Conservation (phyloP, 2,329 filamentous ascomycete genomes). For the Hymenoscyphus occultus region DNA sequence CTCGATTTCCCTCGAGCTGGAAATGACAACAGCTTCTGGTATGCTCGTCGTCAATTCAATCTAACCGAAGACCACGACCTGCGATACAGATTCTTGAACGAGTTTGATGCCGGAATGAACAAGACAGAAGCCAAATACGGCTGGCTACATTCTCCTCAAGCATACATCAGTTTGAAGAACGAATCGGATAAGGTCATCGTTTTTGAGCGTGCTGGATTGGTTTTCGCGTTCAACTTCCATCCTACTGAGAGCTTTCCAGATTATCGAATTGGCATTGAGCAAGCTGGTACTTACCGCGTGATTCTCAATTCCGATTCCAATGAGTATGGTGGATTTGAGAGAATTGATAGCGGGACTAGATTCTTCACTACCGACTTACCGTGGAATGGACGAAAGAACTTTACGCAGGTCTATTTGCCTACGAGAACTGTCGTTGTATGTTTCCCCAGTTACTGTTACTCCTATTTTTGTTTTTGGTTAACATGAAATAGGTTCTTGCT, state of each 20-base stretch:
- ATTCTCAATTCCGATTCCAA: conserved; percentile 78
- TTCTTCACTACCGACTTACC: conserved; percentile 90
- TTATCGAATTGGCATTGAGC: conserved; percentile 86
- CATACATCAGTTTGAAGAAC: conserved; percentile 91
- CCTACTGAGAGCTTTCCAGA: conserved; percentile 80
- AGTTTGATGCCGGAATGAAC: conserved; percentile 94
- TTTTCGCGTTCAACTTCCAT: conserved; percentile 98
- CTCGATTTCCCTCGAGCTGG: conserved; percentile 95
- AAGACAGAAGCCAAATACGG: conserved; percentile 81
- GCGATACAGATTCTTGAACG: conserved; percentile 87
- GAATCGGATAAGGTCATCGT: conserved; percentile 92
- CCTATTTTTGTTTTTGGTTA: conserved; percentile 10
- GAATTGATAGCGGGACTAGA: conserved; percentile 74
- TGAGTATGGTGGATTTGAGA: conserved; percentile 74
- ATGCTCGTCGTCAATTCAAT: conserved; percentile 90
- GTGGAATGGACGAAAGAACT: conserved; percentile 90
- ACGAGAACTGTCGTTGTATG: conserved; percentile 77
- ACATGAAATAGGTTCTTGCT: conserved; percentile 35
- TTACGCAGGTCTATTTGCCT: conserved; percentile 87
- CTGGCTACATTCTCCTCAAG: conserved; percentile 83
- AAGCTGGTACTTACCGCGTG: conserved; percentile 79
- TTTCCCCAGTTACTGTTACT: conserved; percentile 17
- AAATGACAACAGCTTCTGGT: conserved; percentile 91
- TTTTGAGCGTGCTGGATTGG: conserved; percentile 84
- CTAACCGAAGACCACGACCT: conserved; percentile 81